Evolutionary conservation across 2,329 filamentous ascomycete species (phyloP).

Genomic region (Metarhizium rileyi): DNA sequence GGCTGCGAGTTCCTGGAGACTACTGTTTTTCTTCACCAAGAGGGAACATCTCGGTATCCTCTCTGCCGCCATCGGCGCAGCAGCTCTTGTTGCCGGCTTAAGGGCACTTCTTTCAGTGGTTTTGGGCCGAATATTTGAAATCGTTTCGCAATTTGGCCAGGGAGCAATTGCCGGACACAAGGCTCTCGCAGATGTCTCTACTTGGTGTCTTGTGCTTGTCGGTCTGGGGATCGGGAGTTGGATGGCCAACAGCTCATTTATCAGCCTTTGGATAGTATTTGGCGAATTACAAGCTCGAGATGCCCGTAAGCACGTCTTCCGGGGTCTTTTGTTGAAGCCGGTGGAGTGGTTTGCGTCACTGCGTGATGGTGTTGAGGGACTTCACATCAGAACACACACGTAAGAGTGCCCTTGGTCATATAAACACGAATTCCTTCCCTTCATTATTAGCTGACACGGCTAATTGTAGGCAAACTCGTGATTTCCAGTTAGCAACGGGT

Average conservation of each 20-base stretch:
- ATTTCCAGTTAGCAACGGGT: slow-evolving; percentile 71
- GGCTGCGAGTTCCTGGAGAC: slow-evolving; percentile 19
- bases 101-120: slow-evolving; percentile 59
- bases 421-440: neutral
- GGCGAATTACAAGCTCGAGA: slow-evolving; percentile 69
- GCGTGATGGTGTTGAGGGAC: slow-evolving; percentile 59
- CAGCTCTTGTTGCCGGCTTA: slow-evolving; percentile 50
- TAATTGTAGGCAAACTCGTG: slow-evolving; percentile 60
- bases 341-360: slow-evolving; percentile 75
- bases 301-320: slow-evolving; percentile 56
- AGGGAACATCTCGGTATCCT: slow-evolving; percentile 47
- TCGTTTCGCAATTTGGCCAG: slow-evolving; percentile 56
- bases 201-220: slow-evolving; percentile 52
- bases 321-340: slow-evolving; percentile 58
- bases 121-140: slow-evolving; percentile 65
- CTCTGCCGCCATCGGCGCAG: slow-evolving; percentile 41
- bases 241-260: slow-evolving; percentile 56
- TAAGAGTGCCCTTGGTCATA: slow-evolving; percentile 29
- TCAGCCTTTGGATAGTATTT: slow-evolving; percentile 64
- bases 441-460: neutral
- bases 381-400: slow-evolving; percentile 66
- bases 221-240: slow-evolving; percentile 56
- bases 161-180: slow-evolving; percentile 37
- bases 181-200: slow-evolving; percentile 46
- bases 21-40: slow-evolving; percentile 66